Evolutionary conservation across 2,329 filamentous ascomycete genomes (phyloP).

Genomic region (Calonectria pseudoturangicola): DNA sequence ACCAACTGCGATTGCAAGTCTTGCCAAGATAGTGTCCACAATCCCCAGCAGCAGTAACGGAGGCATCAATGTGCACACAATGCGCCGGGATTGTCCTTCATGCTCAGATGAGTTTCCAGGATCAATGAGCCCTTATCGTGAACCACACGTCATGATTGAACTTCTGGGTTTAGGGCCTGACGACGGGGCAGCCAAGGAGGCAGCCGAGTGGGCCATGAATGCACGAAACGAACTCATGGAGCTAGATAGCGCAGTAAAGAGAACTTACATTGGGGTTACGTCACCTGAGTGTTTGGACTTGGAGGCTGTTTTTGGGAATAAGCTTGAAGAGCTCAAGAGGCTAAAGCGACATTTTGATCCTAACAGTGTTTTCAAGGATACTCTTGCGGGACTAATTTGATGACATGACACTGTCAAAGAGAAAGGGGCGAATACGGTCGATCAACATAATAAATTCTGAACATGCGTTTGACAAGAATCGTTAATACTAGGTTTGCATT

Average conservation of each 20-base stretch:
- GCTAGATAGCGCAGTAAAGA: background rate
- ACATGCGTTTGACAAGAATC: too few relatives aligned
- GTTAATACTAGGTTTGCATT: too few relatives aligned
- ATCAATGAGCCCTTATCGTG: constrained; percentile 5
- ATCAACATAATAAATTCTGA: background rate
- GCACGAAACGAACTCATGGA: constrained; percentile 1
- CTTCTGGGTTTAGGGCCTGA: background rate
- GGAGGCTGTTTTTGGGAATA: background rate
- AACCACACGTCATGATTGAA: constrained; percentile 9
- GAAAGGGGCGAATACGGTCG: background rate
- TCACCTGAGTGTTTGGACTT: background rate
- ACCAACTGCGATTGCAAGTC: background rate
- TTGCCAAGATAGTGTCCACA: background rate
- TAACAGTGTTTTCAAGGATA: background rate
- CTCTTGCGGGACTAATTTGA: background rate
- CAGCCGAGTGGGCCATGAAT: constrained; percentile 1
- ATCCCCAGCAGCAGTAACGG: constrained; percentile 16
- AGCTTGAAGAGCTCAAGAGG: background rate
- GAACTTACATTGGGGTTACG: background rate
- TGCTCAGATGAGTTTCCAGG: background rate
- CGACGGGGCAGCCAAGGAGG: background rate
- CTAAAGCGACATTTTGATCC: background rate
- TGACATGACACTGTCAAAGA: too few relatives aligned
- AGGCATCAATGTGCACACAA: background rate
- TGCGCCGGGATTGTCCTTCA: constrained; percentile 1